Conservation (phyloP, 345 rosid genomes). For the Pseudoturritis turrita region DNA sequence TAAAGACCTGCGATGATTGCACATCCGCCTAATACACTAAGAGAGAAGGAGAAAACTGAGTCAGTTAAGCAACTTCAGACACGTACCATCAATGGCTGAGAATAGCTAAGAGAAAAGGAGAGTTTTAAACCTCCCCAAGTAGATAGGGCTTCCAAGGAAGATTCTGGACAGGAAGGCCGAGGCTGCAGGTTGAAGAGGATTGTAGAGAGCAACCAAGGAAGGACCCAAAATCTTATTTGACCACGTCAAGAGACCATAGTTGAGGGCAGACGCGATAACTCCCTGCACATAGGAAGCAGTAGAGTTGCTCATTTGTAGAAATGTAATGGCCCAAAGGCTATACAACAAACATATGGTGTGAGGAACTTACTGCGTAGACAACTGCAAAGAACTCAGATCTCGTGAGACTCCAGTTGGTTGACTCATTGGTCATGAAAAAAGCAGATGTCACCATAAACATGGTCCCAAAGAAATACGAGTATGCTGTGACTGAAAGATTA, state of each 20-base stretch:
- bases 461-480: constrained; percentile 82
- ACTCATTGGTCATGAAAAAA: constrained; percentile 51
- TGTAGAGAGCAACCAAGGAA: constrained; percentile 89
- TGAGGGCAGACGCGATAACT: constrained; percentile 79
- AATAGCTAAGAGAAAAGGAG: neutral
- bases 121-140: constrained; percentile 79
- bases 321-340: neutral
- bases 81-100: neutral
- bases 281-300: constrained; percentile 42
- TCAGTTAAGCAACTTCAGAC: neutral
- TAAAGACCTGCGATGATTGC: constrained; percentile 80
- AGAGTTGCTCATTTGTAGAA: neutral
- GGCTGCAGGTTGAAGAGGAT: constrained; percentile 95
- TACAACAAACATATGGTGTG: neutral
- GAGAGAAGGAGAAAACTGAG: neutral
- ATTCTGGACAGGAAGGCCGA: constrained; percentile 78
- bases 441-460: constrained; percentile 64
- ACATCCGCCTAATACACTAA: constrained; percentile 75
- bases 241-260: constrained; percentile 96
- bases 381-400: constrained; percentile 77
- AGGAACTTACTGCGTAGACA: constrained; percentile 72
- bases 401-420: constrained; percentile 82
- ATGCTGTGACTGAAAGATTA: constrained; percentile 79
- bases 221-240: constrained; percentile 96
- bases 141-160: constrained; percentile 94